Conservation (phyloP, 73 alveolate genomes). For the Loxodes magnus region DNA sequence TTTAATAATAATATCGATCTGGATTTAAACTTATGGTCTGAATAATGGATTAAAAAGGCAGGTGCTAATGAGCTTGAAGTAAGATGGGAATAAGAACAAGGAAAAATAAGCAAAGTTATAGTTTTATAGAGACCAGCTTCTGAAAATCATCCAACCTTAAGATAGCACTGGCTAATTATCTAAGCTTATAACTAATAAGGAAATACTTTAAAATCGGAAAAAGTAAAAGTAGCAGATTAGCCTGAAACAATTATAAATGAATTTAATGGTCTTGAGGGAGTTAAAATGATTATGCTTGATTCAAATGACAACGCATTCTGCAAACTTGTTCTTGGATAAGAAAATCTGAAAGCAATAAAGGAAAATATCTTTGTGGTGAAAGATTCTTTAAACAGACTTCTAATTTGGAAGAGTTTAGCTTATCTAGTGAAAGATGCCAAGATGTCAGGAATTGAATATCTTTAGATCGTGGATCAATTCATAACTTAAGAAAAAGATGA, state of each 20-base stretch:
- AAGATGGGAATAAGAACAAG: slow-evolving; percentile 24
- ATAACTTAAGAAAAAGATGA: slow-evolving; percentile 32
- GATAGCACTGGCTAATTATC: slow-evolving; percentile 6
- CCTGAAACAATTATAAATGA: slow-evolving; percentile 18
- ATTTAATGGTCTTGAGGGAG: slow-evolving; percentile 23
- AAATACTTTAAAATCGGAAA: too few relatives aligned
- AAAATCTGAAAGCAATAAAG: slow-evolving; percentile 41
- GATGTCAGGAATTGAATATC: slow-evolving; percentile 48
- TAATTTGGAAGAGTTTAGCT: slow-evolving; percentile 39
- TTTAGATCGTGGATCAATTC: slow-evolving; percentile 18
- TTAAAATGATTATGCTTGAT: slow-evolving; percentile 45
- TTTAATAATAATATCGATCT: slow-evolving; percentile 33
- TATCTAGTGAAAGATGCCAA: slow-evolving; percentile 65
- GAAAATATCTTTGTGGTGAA: slow-evolving; percentile 26
- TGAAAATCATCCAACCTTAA: slow-evolving; percentile 32
- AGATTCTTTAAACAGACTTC: slow-evolving; percentile 42
- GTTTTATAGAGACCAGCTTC: slow-evolving; percentile 38
- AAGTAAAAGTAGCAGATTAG: too few relatives aligned
- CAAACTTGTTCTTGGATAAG: slow-evolving; percentile 48
- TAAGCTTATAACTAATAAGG: too few relatives aligned
- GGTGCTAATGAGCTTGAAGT: slow-evolving; percentile 61
- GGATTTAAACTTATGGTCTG: slow-evolving; percentile 31
- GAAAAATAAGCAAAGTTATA: slow-evolving; percentile 19
- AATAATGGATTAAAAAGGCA: slow-evolving; percentile 61
- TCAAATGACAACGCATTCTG: slow-evolving; percentile 61